Evolutionary conservation across 2,329 filamentous ascomycete species (phyloP).

Genomic region (Beauveria scarabaeidicola): DNA sequence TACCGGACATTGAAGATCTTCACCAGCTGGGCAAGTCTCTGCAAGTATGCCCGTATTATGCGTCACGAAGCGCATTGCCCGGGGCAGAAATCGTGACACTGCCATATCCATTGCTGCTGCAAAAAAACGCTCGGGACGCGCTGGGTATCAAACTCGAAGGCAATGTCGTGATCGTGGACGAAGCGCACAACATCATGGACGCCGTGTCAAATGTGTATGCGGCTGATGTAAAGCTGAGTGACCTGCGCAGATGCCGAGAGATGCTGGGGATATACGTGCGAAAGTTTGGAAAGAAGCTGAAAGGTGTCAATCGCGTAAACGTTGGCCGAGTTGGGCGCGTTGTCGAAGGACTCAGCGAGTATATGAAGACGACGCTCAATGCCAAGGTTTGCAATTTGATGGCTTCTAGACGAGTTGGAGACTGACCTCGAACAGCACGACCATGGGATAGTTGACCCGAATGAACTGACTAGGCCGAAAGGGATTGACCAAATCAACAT

Average conservation of each 20-base stretch:
- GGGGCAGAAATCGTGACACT: conserved; percentile 84
- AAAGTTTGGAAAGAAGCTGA: conserved; percentile 79
- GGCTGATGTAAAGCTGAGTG: conserved; percentile 61
- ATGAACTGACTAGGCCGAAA: conserved; percentile 68
- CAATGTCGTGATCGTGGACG: conserved; percentile 91
- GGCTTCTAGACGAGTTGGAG: background rate
- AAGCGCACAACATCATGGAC: conserved; percentile 97
- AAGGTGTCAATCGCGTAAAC: conserved; percentile 86
- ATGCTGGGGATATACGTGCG: conserved; percentile 78
- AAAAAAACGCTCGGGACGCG: conserved; percentile 79
- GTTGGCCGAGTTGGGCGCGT: conserved; percentile 80
- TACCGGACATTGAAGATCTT: conserved; percentile 92
- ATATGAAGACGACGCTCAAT: conserved; percentile 49
- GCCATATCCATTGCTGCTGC: conserved; percentile 83
- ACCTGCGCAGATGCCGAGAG: conserved; percentile 62
- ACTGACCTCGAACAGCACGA: conserved; percentile 21
- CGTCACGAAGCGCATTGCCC: conserved; percentile 75
- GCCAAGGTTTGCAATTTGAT: conserved; percentile 32
- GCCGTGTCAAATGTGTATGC: conserved; percentile 84
- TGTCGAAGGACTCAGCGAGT: conserved; percentile 66
- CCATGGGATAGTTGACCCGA: conserved; percentile 63
- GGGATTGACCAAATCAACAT: conserved; percentile 93
- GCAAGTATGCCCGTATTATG: conserved; percentile 89
- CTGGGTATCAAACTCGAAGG: conserved; percentile 77
- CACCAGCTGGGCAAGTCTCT: conserved; percentile 68